These are phyloP conservation scores for Mrakia hoshinonis DNA, from an alignment of 768 basidiomycete species.

Conservation along the genomic window DNA sequence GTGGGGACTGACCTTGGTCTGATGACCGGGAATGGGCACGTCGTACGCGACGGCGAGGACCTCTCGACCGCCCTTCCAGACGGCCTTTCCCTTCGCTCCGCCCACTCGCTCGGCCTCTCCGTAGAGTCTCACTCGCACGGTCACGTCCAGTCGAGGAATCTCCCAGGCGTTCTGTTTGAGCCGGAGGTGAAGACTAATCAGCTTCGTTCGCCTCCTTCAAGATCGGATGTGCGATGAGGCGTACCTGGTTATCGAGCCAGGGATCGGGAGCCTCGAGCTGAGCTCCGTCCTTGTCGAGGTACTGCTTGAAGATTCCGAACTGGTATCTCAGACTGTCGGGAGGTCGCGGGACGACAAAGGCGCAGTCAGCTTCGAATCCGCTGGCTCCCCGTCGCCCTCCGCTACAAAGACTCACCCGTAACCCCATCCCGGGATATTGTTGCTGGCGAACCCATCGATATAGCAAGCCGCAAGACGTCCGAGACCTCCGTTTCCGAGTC, in stretches of 20 bases:
- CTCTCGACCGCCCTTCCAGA: conserved; percentile 74
- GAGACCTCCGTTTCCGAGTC: conserved; percentile 64
- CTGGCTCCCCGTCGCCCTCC: too few relatives aligned
- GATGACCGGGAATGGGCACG: conserved; percentile 72
- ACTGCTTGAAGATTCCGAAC: conserved; percentile 81
- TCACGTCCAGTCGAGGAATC: conserved; percentile 55
- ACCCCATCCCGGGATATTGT: conserved; percentile 89
- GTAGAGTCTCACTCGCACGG: conserved; percentile 63
- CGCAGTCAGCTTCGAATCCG: too few relatives aligned
- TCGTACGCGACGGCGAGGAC: conserved; percentile 90
- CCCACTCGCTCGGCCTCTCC: conserved; percentile 63
- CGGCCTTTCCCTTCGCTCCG: conserved; percentile 37
- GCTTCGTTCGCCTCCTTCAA: too few relatives aligned
- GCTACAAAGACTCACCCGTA: too few relatives aligned
- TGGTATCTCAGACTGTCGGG: conserved; percentile 75
- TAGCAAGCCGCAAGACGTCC: conserved; percentile 97
- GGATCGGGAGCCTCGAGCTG: conserved; percentile 53
- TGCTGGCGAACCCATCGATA: conserved; percentile 72
- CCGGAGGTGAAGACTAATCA: conserved; percentile 60
- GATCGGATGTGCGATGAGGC: too few relatives aligned
- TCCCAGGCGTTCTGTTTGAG: conserved; percentile 41
- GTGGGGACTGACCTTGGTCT: too few relatives aligned
- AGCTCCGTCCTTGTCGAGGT: conserved; percentile 36
- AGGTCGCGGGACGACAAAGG: too few relatives aligned
- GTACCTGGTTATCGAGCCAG: too few relatives aligned